These are phyloP conservation scores for Fusarium sp. DNA, from an alignment of 2,329 filamentous ascomycete genomes.

Conservation along the genomic window DNA sequence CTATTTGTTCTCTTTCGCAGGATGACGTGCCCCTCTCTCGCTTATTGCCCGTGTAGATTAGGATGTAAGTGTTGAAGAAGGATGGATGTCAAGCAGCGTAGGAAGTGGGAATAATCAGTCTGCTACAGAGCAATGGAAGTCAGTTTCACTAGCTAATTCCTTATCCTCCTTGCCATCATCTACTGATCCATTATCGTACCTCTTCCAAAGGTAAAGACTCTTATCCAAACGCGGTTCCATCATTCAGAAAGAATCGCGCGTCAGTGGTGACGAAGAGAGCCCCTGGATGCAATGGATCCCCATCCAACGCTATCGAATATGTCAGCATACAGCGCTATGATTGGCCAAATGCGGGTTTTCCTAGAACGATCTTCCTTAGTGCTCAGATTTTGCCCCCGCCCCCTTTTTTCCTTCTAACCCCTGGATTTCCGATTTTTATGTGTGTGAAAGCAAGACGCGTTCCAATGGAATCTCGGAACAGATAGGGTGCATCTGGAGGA, in stretches of 20 bases:
- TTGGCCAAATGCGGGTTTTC: slow-evolving; percentile 3
- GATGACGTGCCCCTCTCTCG: neutral
- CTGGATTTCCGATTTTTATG: neutral
- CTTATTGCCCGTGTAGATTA: neutral
- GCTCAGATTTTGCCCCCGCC: slow-evolving; percentile 7
- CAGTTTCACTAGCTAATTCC: neutral
- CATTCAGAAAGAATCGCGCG: neutral
- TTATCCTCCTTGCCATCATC: neutral
- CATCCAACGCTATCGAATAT: neutral
- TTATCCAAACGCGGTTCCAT: neutral
- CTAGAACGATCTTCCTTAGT: slow-evolving; percentile 1
- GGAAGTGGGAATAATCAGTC: neutral
- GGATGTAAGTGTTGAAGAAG: neutral
- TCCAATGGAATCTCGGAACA: slow-evolving; percentile 9
- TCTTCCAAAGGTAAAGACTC: neutral
- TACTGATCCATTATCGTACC: neutral
- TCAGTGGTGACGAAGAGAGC: neutral
- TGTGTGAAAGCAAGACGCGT: neutral
- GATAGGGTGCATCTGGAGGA: neutral
- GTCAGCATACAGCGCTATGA: neutral
- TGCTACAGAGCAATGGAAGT: neutral
- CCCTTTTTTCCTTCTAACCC: slow-evolving; percentile 4
- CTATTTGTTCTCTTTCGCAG: neutral
- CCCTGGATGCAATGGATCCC: neutral
- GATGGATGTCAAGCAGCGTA: neutral